Evolutionary conservation across 2,329 filamentous ascomycete genomes (phyloP).

Genomic region (Teratosphaeria viscida): DNA sequence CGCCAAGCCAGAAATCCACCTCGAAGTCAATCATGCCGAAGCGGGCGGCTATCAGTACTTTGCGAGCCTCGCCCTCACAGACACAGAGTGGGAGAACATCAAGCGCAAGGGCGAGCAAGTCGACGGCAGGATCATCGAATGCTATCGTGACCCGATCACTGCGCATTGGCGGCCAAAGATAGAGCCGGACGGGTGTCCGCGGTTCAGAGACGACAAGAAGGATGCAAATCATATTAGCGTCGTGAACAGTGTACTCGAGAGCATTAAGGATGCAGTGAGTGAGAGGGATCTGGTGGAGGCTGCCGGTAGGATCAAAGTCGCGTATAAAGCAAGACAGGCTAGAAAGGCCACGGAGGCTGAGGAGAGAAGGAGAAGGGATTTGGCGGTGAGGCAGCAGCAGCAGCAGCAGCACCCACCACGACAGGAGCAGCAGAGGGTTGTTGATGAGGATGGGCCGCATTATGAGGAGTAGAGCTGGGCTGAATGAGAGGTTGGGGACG

Average conservation of each 20-base stretch:
- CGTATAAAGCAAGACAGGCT: constrained; percentile 54
- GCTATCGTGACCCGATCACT: constrained; percentile 59
- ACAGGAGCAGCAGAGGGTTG: constrained; percentile 9
- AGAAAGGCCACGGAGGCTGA: constrained; percentile 7
- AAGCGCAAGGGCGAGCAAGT: constrained; percentile 65
- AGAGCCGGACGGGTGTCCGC: constrained; percentile 44
- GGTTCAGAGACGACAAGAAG: constrained; percentile 85
- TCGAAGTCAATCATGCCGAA: constrained; percentile 62
- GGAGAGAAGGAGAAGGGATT: constrained; percentile 9
- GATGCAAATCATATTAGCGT: constrained; percentile 83
- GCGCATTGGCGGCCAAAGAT: constrained; percentile 65
- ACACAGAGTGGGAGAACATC: constrained; percentile 72
- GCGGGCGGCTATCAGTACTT: constrained; percentile 40
- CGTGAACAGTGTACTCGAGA: constrained; percentile 77
- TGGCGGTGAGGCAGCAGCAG: constrained; percentile 7
- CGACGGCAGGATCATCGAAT: constrained; percentile 85
- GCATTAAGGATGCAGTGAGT: constrained; percentile 75
- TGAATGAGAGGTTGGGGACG: no score
- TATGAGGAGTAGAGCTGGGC: constrained; percentile 11
- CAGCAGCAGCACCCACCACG: constrained; percentile 3
- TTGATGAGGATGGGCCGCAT: constrained; percentile 13
- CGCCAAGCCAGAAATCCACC: constrained; percentile 59
- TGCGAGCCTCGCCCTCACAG: constrained; percentile 56
- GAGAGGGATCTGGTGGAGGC: constrained; percentile 67
- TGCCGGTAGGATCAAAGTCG: constrained; percentile 61